phyloP scores from a whole-genome alignment of 768 basidiomycete genomes.

The Lentinula guzmanii region DNA sequence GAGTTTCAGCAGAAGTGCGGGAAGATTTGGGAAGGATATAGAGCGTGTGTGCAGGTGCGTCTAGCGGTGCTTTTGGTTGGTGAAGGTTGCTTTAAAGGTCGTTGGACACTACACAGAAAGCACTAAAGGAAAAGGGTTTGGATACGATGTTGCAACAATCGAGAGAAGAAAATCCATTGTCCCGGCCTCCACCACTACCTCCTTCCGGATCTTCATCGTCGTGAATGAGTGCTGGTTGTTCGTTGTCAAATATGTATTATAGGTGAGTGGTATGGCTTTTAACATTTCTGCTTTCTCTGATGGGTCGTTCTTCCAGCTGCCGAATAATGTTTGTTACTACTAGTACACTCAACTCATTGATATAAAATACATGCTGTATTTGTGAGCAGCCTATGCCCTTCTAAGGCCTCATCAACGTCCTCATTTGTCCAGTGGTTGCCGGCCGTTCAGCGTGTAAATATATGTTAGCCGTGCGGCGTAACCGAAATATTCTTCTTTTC shows the following conservation, averaged over 20 bases:
- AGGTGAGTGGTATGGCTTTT: not conserved
- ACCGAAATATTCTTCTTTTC: not conserved
- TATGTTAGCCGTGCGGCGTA: not conserved
- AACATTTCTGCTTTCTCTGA: not conserved
- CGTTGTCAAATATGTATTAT: not conserved
- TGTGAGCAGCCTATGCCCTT: not conserved
- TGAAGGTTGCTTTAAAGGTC: not conserved
- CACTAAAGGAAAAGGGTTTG: slow-evolving; percentile 72
- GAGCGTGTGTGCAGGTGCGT: slow-evolving; percentile 76
- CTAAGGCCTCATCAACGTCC: not conserved
- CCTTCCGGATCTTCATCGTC: not conserved
- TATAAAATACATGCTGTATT: not conserved
- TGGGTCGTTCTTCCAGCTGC: not conserved
- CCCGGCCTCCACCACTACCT: slow-evolving; percentile 47
- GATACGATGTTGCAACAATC: slow-evolving; percentile 76
- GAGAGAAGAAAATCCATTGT: slow-evolving; percentile 70
- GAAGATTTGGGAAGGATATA: slow-evolving; percentile 74
- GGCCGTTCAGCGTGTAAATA: not conserved
- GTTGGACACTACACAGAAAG: slow-evolving; percentile 44
- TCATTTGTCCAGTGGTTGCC: not conserved
- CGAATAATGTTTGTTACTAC: not conserved
- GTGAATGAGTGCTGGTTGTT: not conserved
- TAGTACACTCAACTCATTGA: not conserved
- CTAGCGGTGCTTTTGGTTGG: not conserved
- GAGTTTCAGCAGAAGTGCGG: slow-evolving; percentile 89